Evolutionary conservation across 352 stramenopile species (phyloP), one percentile per base, ranked within the genome.

Genomic region (Phytophthora pinifolia): DNA sequence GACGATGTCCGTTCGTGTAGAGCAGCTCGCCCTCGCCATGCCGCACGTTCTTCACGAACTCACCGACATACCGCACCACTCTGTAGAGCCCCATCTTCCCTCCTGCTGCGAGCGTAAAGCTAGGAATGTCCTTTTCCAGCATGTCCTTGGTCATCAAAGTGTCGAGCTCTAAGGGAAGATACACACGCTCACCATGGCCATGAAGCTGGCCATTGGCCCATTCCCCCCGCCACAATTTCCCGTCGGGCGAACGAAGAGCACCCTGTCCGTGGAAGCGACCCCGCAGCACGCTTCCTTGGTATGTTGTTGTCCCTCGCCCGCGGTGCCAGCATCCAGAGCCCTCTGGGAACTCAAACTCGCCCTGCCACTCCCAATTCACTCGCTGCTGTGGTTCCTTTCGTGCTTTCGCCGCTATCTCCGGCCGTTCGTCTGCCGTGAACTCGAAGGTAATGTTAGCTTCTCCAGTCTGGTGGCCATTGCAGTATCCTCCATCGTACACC

Each of bases 311-410:
- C 14, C 83, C 76, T 31, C 76, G 69, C 6, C 77, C 76, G 34
- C 62, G 62, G 57, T 90, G 80, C 76, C 74, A 90, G 32, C 70
- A 82, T 1, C 69, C 63, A 18, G 74, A 88, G n/a, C 56, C 47
- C 1, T 56, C n/a, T 0, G 82, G 82, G 41, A 89, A 92, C 54
- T 92, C 79, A 46, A 85, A 87, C 47, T 85, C 74, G 7, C 72
- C 37, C 14, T 62, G 77, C 68, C 75, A 85, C 30, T 86, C 72
- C 48, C 37, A 54, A 9, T 37, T 54, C 3, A 27, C 32, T 34
- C 31, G 29, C 6, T 47, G 14, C 14, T 60, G 18, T n/a, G 30
- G 22, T n/a, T 22, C 54, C 5, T 36, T 37, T 41, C 49, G 64
- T n/a, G 15, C 30, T 17, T 29, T 45, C 0, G 18, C 35, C 6